Evolutionary conservation across 306 rosid genomes (phyloP), one percentile per base, ranked within the genome.

Genomic region (Vachellia pachyceras): DNA sequence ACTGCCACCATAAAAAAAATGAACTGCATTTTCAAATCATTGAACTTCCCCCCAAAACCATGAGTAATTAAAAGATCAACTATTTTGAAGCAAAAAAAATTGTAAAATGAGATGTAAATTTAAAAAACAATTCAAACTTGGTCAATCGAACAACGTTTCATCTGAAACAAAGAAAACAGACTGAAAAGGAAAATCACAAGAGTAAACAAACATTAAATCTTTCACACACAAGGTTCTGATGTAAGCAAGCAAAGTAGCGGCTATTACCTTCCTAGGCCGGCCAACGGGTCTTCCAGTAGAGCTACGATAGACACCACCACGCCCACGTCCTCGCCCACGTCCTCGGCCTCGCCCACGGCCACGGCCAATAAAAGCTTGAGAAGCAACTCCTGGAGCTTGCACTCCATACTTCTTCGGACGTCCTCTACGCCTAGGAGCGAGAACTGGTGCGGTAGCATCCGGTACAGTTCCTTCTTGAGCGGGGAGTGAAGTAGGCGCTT

Each of bases 191-290:
- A 41, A 69, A 67, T 10, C 10, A 3, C 23, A 70, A 46, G 10
- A 3, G 42, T 0, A 18, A 14, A 67, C 2, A 10, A 33, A 18
- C 5, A 63, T 11, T 3, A 8, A 55, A 10, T 6, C 68, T 15
- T n/a, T 14, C 18, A 13, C 54, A 23, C 55, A 41, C 4, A 5
- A 77, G n/a, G 39, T 60, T 77, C 0, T 25, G 11, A 55, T 15
- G 6, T 20, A 15, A 55, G 58, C 63, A 40, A 37, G 22, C 37
- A 40, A 60, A 10, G 25, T 44, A 4, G 42, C 4, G 11, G 3
- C 6, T 3, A 39, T 77, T 82, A 94, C 98, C 98, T 94, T 94
- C 85, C 37, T 91, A 0, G 98, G 98, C 37, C 98, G 90, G 8
- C 98, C 98, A 17, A 90, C 93, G 0, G 94, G 85, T 87, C 90